Evolutionary conservation across 2,329 filamentous ascomycete species (phyloP).

Genomic region (Fusarium haematococcum): DNA sequence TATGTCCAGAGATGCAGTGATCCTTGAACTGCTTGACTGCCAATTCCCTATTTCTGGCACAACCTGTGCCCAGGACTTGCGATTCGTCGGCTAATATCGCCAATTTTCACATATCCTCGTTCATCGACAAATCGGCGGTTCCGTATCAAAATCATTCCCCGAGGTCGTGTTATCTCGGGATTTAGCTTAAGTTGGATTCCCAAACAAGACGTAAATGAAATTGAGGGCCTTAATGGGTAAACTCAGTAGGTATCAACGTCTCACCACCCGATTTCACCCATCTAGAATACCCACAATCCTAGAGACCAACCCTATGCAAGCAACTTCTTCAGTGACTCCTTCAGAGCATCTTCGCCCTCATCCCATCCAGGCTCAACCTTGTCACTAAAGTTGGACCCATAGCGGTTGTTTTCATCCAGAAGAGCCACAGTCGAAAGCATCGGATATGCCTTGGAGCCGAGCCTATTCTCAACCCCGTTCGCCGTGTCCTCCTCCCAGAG

Average conservation of each 20-base stretch:
- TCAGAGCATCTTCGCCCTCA: neutral
- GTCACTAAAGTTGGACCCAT: conserved; percentile 11
- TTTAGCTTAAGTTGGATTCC: neutral
- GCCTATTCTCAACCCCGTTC: conserved; percentile 8
- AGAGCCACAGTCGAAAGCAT: conserved; percentile 10
- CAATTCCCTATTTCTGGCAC: neutral
- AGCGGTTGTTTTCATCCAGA: conserved; percentile 15
- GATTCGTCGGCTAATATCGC: neutral
- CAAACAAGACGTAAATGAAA: neutral
- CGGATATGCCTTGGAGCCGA: conserved; percentile 3
- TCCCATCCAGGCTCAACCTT: neutral
- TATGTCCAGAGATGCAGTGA: neutral
- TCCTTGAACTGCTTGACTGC: neutral
- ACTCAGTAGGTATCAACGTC: no score
- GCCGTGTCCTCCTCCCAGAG: conserved; percentile 19
- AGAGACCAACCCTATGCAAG: neutral
- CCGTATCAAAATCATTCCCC: neutral
- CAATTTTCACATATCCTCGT: neutral
- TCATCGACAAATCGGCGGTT: neutral
- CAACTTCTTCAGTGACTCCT: neutral
- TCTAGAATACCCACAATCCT: no score
- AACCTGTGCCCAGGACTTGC: neutral
- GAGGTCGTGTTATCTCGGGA: neutral
- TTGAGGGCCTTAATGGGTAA: no score
- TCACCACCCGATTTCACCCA: no score